phyloP scores from a whole-genome alignment of 495 filamentous ascomycete species.

The Aspergillus avenaceus region DNA sequence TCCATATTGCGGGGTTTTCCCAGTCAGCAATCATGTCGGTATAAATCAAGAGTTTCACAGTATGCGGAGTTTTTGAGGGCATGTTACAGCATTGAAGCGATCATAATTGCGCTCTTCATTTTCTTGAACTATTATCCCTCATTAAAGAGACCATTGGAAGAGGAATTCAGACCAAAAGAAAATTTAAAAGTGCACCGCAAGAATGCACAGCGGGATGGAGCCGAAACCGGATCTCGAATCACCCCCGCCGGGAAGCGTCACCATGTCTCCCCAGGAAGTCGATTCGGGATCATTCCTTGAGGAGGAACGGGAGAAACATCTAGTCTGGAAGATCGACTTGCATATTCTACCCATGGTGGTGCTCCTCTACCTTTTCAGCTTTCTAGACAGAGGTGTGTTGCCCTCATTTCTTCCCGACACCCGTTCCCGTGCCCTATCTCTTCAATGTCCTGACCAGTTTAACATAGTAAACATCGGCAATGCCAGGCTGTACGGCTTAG shows the following conservation, averaged over 20 bases:
- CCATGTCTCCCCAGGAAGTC: background rate
- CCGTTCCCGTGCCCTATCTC: background rate
- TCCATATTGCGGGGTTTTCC: too few species aligned
- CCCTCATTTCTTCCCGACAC: background rate
- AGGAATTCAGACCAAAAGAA: too few species aligned
- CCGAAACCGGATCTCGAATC: conserved; percentile 15
- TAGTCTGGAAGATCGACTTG: conserved; percentile 54
- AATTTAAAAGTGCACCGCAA: background rate
- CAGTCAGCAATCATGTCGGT: too few species aligned
- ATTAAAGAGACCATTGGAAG: too few species aligned
- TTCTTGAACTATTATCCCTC: background rate
- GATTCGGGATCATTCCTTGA: conserved; percentile 28
- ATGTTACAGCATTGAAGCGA: too few species aligned
- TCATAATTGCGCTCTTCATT: too few species aligned
- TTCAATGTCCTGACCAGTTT: conserved; percentile 1
- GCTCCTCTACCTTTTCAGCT: conserved; percentile 59
- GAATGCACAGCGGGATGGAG: conserved; percentile 4
- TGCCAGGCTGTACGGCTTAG: conserved; percentile 63
- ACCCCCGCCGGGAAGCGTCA: background rate
- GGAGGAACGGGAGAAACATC: conserved; percentile 35
- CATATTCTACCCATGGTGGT: conserved; percentile 60
- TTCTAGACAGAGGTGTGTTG: conserved; percentile 54
- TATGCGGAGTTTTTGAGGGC: too few species aligned
- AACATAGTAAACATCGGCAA: conserved; percentile 73
- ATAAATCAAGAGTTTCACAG: too few species aligned